phyloP scores from a whole-genome alignment of 2,329 filamentous ascomycete genomes.

The Sclerotinia minor region DNA sequence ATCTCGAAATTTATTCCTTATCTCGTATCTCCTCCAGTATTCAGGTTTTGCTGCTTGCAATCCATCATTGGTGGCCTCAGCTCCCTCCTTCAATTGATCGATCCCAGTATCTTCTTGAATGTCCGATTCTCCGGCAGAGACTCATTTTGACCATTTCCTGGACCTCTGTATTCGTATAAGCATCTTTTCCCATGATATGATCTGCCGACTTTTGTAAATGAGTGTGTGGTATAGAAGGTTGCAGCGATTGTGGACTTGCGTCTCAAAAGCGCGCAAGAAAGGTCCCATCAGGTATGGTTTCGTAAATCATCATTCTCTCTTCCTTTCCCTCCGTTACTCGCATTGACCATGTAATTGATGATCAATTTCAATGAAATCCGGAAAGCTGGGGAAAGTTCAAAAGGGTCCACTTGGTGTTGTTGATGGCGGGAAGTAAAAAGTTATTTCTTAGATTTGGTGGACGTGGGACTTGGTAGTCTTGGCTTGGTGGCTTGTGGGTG shows the following conservation, averaged over 20 bases:
- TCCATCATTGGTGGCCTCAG: background rate
- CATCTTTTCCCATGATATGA: conserved; percentile 9
- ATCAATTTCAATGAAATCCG: conserved; percentile 8
- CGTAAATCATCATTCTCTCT: background rate
- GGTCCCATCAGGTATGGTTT: background rate
- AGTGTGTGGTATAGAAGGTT: background rate
- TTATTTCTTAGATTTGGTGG: conserved; percentile 7
- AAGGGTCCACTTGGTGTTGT: conserved; percentile 21
- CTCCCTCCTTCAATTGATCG: background rate
- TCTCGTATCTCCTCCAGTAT: conserved; percentile 14
- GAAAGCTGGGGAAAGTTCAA: conserved; percentile 12
- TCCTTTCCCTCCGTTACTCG: background rate
- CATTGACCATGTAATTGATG: conserved; percentile 19
- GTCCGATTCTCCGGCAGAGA: background rate
- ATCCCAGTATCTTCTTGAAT: background rate
- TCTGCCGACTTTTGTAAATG: background rate
- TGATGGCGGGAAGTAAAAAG: conserved; percentile 16
- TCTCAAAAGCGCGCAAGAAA: conserved; percentile 14
- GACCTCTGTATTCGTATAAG: background rate
- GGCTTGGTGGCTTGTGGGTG: background rate
- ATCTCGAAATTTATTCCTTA: background rate
- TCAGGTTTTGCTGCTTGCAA: background rate
- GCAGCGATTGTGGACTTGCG: conserved; percentile 6
- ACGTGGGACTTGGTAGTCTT: background rate
- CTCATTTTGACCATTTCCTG: background rate